These are phyloP conservation scores for Leucoagaricus sp. DNA, from an alignment of 1,284 basidiomycete species.

Conservation along the genomic window DNA sequence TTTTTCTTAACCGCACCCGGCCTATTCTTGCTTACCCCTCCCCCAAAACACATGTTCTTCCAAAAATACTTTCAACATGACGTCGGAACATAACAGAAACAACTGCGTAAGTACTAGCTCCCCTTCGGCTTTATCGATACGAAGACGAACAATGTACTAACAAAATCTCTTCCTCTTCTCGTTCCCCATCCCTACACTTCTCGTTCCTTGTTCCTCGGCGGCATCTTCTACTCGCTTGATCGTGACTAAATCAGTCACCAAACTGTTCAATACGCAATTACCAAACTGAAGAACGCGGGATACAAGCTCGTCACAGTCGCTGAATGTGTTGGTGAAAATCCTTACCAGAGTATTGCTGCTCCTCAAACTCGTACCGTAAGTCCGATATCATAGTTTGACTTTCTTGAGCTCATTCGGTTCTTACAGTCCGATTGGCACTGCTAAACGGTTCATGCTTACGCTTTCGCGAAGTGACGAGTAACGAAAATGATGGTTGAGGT, in stretches of 20 bases:
- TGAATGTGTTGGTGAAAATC: slow-evolving; percentile 39
- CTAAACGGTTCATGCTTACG: neutral
- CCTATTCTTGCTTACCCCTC: neutral
- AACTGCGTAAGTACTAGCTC: slow-evolving; percentile 35
- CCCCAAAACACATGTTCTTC: neutral
- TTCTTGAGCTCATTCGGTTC: no score
- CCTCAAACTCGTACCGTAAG: slow-evolving; percentile 18
- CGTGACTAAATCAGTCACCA: slow-evolving; percentile 21
- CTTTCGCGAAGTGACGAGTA: no score
- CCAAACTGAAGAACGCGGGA: slow-evolving; percentile 31
- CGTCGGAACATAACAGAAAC: slow-evolving; percentile 30
- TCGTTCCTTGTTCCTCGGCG: neutral
- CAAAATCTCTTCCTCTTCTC: neutral
- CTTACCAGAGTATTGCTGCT: slow-evolving; percentile 33
- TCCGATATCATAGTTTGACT: no score
- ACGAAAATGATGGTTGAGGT: no score
- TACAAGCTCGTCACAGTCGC: slow-evolving; percentile 45
- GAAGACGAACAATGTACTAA: neutral
- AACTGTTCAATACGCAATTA: slow-evolving; percentile 31
- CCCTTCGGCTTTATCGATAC: neutral
- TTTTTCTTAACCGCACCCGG: neutral
- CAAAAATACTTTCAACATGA: neutral
- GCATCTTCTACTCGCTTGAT: neutral
- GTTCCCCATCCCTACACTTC: no score
- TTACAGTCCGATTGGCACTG: slow-evolving; percentile 11